A percentile compares a stretch with the other conserved stretches of the same genome.
Conservation (phyloP, 305 asterid genomes). For the Fraxinus baroniana region DNA sequence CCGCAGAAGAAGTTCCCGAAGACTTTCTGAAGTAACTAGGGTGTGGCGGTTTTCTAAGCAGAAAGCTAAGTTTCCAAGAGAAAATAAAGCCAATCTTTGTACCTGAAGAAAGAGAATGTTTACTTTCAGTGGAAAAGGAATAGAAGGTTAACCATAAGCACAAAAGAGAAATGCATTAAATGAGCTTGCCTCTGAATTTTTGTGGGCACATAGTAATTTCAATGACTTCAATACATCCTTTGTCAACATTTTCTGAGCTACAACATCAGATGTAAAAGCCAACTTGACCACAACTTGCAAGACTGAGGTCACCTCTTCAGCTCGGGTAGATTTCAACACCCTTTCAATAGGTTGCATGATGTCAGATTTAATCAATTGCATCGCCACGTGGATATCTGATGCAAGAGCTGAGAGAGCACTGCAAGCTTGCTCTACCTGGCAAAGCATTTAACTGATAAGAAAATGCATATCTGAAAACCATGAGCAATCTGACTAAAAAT, state of each 20-base stretch:
- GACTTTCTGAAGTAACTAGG: conserved; percentile 90
- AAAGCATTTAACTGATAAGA: conserved; percentile 27
- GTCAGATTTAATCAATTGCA: conserved; percentile 90
- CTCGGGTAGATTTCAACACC: conserved; percentile 75
- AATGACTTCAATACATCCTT: conserved; percentile 79
- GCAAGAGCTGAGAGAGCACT: conserved; percentile 94
- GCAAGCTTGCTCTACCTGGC: conserved; percentile 98
- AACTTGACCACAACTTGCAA: conserved; percentile 84
- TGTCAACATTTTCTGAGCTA: conserved; percentile 88
- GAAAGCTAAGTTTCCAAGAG: conserved; percentile 93
- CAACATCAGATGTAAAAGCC: conserved; percentile 84
- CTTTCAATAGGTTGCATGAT: conserved; percentile 96
- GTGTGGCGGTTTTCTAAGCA: conserved; percentile 89
- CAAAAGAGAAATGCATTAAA: conserved; percentile 21
- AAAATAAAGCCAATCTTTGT: conserved; percentile 81
- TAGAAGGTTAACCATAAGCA: conserved; percentile 17
- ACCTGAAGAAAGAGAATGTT: conserved; percentile 48
- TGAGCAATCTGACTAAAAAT: conserved; percentile 17
- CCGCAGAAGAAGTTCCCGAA: conserved; percentile 90
- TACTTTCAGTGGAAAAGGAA: conserved; percentile 23
- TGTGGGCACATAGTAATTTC: conserved; percentile 80
- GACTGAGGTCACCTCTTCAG: conserved; percentile 85
- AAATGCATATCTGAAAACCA: conserved; percentile 15
- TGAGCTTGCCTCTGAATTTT: conserved; percentile 82
- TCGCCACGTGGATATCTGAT: conserved; percentile 83